A percentile compares a stretch with the other conserved stretches of the same genome.
These are phyloP conservation scores for Gossypium australe DNA, from an alignment of 345 rosid species.

Conservation along the genomic window DNA sequence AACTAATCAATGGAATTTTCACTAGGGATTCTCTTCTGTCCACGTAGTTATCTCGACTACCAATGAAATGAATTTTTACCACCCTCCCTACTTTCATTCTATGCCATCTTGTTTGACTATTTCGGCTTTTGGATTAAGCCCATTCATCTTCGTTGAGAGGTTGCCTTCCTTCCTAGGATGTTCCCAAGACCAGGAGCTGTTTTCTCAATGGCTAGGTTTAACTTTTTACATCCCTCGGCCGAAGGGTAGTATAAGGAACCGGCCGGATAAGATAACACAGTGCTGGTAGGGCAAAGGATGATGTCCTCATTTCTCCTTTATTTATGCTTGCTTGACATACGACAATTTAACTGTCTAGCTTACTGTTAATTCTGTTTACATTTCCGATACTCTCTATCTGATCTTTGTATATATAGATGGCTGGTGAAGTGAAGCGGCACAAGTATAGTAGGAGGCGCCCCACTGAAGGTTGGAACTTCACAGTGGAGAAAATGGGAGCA, in stretches of 20 bases:
- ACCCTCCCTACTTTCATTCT: not conserved
- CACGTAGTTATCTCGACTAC: not conserved
- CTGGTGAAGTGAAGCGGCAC: constrained; percentile 78
- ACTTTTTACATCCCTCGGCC: not conserved
- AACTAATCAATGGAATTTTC: not conserved
- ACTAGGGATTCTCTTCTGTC: not conserved
- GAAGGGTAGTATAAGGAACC: not conserved
- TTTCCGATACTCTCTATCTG: not conserved
- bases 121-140: not conserved
- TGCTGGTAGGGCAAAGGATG: not conserved
- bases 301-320: not conserved
- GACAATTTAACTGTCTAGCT: not conserved
- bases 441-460: constrained; percentile 81
- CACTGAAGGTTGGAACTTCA: constrained; percentile 76
- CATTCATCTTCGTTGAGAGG: not conserved
- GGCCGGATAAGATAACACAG: not conserved
- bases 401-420: constrained; percentile 39
- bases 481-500: constrained; percentile 77
- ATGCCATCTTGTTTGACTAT: not conserved
- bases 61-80: not conserved
- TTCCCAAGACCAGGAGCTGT: not conserved
- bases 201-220: not conserved
- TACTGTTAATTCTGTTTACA: not conserved
- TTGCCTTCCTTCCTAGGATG: not conserved
- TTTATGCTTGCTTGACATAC: not conserved